A percentile compares a stretch with the other conserved stretches of the same genome.
Evolutionary conservation across 768 basidiomycete genomes (phyloP).

Genomic region (Epithele typhae): DNA sequence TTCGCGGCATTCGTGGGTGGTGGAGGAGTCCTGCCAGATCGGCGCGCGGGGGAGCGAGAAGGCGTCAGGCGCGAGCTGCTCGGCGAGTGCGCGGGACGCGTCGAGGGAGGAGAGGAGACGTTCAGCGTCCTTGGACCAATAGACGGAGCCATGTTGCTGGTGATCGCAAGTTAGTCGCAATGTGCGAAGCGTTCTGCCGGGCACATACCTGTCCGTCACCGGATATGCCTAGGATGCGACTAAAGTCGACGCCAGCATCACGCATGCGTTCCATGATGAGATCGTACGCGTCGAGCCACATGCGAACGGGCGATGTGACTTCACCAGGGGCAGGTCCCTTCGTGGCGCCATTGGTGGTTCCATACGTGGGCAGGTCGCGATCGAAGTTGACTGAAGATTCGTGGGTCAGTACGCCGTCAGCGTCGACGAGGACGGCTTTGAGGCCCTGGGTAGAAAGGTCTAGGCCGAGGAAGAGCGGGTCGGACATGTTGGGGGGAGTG

Average conservation of each 20-base stretch:
- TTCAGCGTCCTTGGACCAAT: conserved; percentile 63
- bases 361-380: conserved; percentile 67
- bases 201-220: conserved; percentile 71
- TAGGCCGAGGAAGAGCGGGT: conserved; percentile 65
- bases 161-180: background rate
- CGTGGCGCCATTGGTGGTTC: conserved; percentile 63
- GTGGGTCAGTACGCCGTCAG: conserved; percentile 53
- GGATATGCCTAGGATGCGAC: conserved; percentile 57
- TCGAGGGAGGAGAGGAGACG: conserved; percentile 50
- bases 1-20: conserved; percentile 64
- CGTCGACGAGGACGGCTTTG: conserved; percentile 66
- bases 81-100: conserved; percentile 42
- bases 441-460: conserved; percentile 86
- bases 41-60: conserved; percentile 68
- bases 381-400: conserved; percentile 79
- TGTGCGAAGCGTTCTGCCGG: background rate
- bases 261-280: conserved; percentile 63
- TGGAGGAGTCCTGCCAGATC: conserved; percentile 93
- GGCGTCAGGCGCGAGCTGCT: conserved; percentile 58
- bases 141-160: conserved; percentile 86
- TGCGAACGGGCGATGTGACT: conserved; percentile 74
- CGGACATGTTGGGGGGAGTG: conserved; percentile 7
- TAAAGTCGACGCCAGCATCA: conserved; percentile 53
- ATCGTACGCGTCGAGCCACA: conserved; percentile 88
- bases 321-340: conserved; percentile 63